Evolutionary conservation across 169 alveolate species (phyloP), one percentile per base, ranked within the genome.

Genomic region (Ichthyophthirius multifiliis): DNA sequence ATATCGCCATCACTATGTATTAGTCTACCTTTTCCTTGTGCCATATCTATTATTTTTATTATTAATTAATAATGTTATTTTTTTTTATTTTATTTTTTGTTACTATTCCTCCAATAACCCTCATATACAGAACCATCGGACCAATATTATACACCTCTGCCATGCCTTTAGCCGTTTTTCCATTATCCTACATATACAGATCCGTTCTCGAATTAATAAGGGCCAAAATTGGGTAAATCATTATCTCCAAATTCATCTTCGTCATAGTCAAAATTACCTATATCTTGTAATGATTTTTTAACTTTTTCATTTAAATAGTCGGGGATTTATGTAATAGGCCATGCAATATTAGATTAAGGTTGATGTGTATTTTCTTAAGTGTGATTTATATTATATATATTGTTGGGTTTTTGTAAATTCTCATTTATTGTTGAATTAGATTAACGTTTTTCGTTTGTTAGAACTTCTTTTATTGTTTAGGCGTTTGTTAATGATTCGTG

Each of bases 81-180:
- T n/a, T n/a, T n/a, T n/a, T n/a, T n/a, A n/a, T n/a, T n/a, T n/a
- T n/a, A n/a, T n/a, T n/a, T n/a, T n/a, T n/a, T n/a, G n/a, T 55
- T 55, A 75, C 71, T 55, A n/a, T 74, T 82, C 46, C 71, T 77
- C 91, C 91, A 90, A 23, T 74, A 79, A n/a, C 94, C 94, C 76
- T 86, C 89, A 74, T 89, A 89, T 0, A 78, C 65, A n/a, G 89
- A 77, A 3, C 90, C 89, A 75, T 89, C 94, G 10, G 94, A 91
- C 94, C 94, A 89, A 20, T 62, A 34, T 35, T 83, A 76, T 20
- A 48, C 84, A 0, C 94, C 94, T 13, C 55, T 43, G 16, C 94
- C 94, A 65, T 87, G 87, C n/a, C 86, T 74, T 63, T 79, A 46
- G 12, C 91, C 90, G 37, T 64, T 65, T 48, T 43, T 45, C 94